phyloP scores from a whole-genome alignment of 257 asterid genomes.

The Nicotiana undulata region DNA sequence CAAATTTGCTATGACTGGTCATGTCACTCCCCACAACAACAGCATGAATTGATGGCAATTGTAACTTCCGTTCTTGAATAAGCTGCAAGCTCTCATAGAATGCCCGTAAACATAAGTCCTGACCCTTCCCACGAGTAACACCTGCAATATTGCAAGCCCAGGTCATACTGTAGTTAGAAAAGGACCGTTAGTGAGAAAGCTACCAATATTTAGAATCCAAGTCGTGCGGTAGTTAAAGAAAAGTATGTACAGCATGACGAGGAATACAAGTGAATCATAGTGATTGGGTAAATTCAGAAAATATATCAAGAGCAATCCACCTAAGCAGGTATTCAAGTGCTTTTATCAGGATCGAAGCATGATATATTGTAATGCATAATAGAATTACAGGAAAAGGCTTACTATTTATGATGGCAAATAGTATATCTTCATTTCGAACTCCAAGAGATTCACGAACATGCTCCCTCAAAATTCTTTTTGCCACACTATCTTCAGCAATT shows the following conservation, averaged over 20 bases:
- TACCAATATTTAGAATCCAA: not conserved
- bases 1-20: slow-evolving; percentile 75
- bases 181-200: not conserved
- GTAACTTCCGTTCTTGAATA: slow-evolving; percentile 54
- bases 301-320: not conserved
- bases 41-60: slow-evolving; percentile 67
- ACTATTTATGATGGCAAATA: slow-evolving; percentile 86
- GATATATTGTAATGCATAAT: not conserved
- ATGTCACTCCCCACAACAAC: slow-evolving; percentile 89
- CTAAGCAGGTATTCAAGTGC: not conserved
- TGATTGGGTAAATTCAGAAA: not conserved
- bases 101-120: slow-evolving; percentile 80
- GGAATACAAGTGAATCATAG: not conserved
- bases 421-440: slow-evolving; percentile 70
- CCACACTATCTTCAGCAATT: slow-evolving; percentile 71
- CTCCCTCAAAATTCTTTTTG: slow-evolving; percentile 76
- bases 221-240: not conserved
- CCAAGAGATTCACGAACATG: slow-evolving; percentile 90
- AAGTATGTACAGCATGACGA: not conserved
- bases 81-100: slow-evolving; percentile 70
- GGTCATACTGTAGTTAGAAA: slow-evolving; percentile 13
- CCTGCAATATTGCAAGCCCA: slow-evolving; percentile 40
- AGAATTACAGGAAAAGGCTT: slow-evolving; percentile 24
- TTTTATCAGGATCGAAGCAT: not conserved
- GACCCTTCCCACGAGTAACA: slow-evolving; percentile 98